Percentiles rank a stretch among this genome's conserved stretches.
phyloP scores from a whole-genome alignment of 1,284 basidiomycete genomes.

The Sporisorium scitamineum region DNA sequence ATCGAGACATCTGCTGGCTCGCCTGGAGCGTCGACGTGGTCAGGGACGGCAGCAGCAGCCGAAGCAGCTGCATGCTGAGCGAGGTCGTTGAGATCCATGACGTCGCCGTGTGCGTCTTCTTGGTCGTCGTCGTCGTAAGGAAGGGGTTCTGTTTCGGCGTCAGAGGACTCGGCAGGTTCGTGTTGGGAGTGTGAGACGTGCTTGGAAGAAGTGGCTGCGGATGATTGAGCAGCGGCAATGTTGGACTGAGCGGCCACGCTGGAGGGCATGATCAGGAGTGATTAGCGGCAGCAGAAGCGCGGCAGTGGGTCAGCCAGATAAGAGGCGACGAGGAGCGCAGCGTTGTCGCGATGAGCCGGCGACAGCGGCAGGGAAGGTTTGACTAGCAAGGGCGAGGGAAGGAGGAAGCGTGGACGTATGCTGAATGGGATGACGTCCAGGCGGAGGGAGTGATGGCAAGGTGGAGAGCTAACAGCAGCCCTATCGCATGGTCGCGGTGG shows the following conservation, averaged over 20 bases:
- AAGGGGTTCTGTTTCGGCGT: constrained; percentile 65
- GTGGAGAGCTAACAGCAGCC: not conserved
- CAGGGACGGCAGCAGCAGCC: constrained; percentile 10
- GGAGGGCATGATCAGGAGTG: constrained; percentile 42
- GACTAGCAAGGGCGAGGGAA: not conserved
- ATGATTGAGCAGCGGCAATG: constrained; percentile 35
- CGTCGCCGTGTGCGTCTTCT: constrained; percentile 19
- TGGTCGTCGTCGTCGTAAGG: constrained; percentile 57
- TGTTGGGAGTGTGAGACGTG: constrained; percentile 5
- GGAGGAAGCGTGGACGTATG: not conserved
- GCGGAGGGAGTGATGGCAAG: not conserved
- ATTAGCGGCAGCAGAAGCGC: constrained; percentile 36
- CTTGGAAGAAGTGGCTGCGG: constrained; percentile 22
- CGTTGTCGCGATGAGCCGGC: constrained; percentile 20
- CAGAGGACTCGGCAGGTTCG: constrained; percentile 41
- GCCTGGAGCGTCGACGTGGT: constrained; percentile 27
- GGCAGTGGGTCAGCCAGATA: constrained; percentile 23
- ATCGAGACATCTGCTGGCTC: constrained; percentile 30
- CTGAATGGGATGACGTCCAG: not conserved
- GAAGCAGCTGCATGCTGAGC: constrained; percentile 27
- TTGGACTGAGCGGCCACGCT: constrained; percentile 29
- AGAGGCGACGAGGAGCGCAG: constrained; percentile 20
- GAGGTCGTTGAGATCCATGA: constrained; percentile 43
- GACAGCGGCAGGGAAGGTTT: constrained; percentile 9
- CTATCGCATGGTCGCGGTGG: constrained; percentile 29